Evolutionary conservation across 106 monocot genomes (phyloP), one percentile per base, ranked within the genome.

Genomic region (Amphibolis antarctica): DNA sequence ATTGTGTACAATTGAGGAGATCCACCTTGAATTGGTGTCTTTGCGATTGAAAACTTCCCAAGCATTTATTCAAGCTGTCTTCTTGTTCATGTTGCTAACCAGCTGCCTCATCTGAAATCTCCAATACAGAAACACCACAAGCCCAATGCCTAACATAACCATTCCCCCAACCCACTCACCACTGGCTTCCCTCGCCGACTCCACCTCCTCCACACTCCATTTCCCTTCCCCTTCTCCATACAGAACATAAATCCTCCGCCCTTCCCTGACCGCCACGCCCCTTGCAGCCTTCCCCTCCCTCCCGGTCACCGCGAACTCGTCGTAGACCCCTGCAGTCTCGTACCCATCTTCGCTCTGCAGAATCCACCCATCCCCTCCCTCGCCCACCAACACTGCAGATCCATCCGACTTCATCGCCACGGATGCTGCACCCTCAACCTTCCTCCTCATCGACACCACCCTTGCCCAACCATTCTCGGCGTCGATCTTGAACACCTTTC

Each of bases 41-140:
- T 48, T 2, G 48, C 18, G 9, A 11, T 7, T 2, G 17, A 48
- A 48, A 9, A n/a, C 14, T 48, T 13, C 18, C 1, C 17, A 21
- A 4, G 20, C 11, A 17, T 31, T 43, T 60, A 19, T 36, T 74
- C 66, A 85, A 36, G 72, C 70, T 44, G 69, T 78, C 77, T 94
- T 94, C 79, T 89, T 94, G 79, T 86, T 89, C 69, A 94, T 55
- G 45, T 66, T 66, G 27, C 48, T 27, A 1, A 71, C 86, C 18
- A 94, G 78, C 55, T 76, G 57, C 55, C 84, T 29, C 94, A 94
- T 94, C 81, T 94, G 89, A 43, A 94, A 83, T 68, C 94, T 86
- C 94, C 94, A 94, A 55, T 65, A 89, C 50, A 77, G 23, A 50
- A 94, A 89, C 17, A 82, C 76, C n/a, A 71, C 82, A 36, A 96